Base-by-base conservation (phyloP, 495 filamentous ascomycete genomes). In the Astrocystis sublimbata region DNA sequence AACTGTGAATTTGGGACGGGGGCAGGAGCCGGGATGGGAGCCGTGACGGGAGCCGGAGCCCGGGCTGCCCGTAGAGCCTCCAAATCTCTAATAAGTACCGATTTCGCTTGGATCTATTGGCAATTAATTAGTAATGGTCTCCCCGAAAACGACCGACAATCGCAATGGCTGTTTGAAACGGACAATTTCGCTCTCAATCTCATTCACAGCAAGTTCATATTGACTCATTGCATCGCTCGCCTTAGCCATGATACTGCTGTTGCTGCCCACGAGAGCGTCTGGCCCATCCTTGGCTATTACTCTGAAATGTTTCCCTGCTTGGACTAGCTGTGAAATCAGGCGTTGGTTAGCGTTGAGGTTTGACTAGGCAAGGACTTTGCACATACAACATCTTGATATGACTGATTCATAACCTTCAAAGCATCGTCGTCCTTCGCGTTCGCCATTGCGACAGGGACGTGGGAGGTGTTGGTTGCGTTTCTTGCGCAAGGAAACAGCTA, bases 181-280 rank as follows among this genome's bases (percentile, higher is more conserved):
- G 71, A 85, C 83, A 52, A 85, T 80, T 35, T 84, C 82, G 30
- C 41, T 62, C 60, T 84, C 82, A 2, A 85, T 36, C 4, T 84
- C 79, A 57, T 83, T 79, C n/a, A 84, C 62, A 17, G 76, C 76
- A 46, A 65, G 66, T 41, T 84, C 80, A 61, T 84, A 85, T 42
- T 68, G 65, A 42, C 75, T 70, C 24, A 77, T 68, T 7, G 73
- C 70, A 7, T 69, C 69, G 6, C 74, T 70, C 17, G 83, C 68
- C 28, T 74, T 77, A 8, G 70, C 43, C 21, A 69, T 71, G 24
- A 77, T 61, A 3, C 72, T 58, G 33, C 62, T 67, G 58, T 68
- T 69, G 6, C 67, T 65, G 30, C 70, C 69, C 17, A 53, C 61
- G 9, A 63, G 24, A 30, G 63, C 71, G 60, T 66, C 70, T 47